A percentile compares a stretch with the other conserved stretches of the same genome.
Conservation (phyloP, 345 rosid species). For the Brassica napus region Da-Ae NC_063452.1:54625001-54625500, state of each 20-base stretch:
- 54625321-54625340: background rate
- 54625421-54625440: background rate
- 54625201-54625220: background rate
- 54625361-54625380: too few relatives aligned
- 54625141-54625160: constrained; percentile 65
- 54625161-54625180: background rate
- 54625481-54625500: background rate
- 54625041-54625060: constrained; percentile 63
- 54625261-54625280: constrained; percentile 72
- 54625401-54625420: background rate
- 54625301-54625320: constrained; percentile 40
- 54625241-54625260: constrained; percentile 81
- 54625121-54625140: constrained; percentile 76
- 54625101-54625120: constrained; percentile 71
- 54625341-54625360: background rate
- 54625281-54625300: constrained; percentile 46
- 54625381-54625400: background rate
- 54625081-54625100: constrained; percentile 54
- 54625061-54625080: constrained; percentile 83
- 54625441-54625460: background rate
- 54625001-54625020: background rate
- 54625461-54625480: background rate
- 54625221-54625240: background rate
- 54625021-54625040: constrained; percentile 36
- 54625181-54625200: background rate